Percentiles rank a stretch among this genome's conserved stretches.
Conservation (phyloP, 1,284 basidiomycete genomes). For the Phylloporus gajari region DNA sequence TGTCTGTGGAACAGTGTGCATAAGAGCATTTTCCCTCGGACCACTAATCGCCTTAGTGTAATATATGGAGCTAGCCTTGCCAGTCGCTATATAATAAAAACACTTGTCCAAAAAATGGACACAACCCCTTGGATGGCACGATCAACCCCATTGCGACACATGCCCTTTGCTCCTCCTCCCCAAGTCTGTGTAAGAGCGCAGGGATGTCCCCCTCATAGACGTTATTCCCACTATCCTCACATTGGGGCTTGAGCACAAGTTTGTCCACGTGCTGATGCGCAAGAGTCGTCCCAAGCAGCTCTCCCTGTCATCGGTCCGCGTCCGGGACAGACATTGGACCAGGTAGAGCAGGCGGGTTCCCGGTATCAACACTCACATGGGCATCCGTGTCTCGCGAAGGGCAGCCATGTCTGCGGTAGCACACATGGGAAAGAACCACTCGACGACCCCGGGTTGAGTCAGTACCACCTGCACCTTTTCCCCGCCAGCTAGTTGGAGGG, state of each 20-base stretch:
- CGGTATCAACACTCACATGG: conserved; percentile 79
- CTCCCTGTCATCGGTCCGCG: conserved; percentile 4
- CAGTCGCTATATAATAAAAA: too few relatives aligned
- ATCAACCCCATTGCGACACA: conserved; percentile 98
- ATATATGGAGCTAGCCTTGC: too few relatives aligned
- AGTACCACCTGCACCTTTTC: too few relatives aligned
- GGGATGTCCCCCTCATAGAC: conserved; percentile 93
- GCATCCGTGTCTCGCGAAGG: conserved; percentile 80
- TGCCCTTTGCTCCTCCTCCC: conserved; percentile 69
- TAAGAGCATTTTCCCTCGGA: too few relatives aligned
- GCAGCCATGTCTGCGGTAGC: conserved; percentile 49
- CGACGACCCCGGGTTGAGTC: conserved; percentile 63
- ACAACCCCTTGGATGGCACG: conserved; percentile 73
- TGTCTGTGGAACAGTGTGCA: too few relatives aligned
- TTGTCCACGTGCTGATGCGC: conserved; percentile 63
- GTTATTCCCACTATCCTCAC: conserved; percentile 98
- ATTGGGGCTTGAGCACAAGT: conserved; percentile 94
- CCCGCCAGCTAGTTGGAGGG: too few relatives aligned
- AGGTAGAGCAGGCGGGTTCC: conserved; percentile 8
- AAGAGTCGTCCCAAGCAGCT: conserved; percentile 45
- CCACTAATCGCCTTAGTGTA: too few relatives aligned
- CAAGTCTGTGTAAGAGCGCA: conserved; percentile 73
- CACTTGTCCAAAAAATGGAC: too few relatives aligned
- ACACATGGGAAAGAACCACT: conserved; percentile 68
- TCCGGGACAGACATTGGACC: not conserved